These are phyloP conservation scores for Pichia phayaonensis DNA, from an alignment of 805 yeast genomes.

Conservation along the genomic window DNA sequence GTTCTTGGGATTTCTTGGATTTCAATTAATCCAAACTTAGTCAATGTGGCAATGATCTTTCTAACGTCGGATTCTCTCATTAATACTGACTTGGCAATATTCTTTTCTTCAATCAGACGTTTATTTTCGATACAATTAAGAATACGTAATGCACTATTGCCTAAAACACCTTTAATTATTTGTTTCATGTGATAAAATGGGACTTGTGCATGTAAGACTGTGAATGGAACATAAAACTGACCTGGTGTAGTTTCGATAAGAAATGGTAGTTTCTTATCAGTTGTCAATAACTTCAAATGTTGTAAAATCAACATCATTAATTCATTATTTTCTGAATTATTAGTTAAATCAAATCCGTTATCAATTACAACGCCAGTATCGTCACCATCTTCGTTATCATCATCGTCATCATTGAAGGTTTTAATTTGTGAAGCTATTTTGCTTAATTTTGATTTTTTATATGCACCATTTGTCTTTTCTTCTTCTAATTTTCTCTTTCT, in stretches of 20 bases:
- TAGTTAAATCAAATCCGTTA: conserved; percentile 8
- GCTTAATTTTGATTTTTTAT: conserved; percentile 9
- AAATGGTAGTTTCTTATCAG: conserved; percentile 47
- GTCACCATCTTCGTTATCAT: conserved; percentile 24
- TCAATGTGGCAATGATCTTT: conserved; percentile 56
- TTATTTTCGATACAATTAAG: conserved; percentile 67
- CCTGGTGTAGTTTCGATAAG: conserved; percentile 50
- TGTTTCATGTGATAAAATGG: conserved; percentile 49
- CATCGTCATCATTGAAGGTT: conserved; percentile 18
- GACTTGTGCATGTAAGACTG: conserved; percentile 38
- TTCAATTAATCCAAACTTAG: conserved; percentile 67
- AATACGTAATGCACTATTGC: conserved; percentile 61
- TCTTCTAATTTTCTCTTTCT: conserved; percentile 7
- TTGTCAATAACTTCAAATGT: conserved; percentile 63
- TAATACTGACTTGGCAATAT: conserved; percentile 65
- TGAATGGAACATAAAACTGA: conserved; percentile 55
- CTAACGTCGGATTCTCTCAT: conserved; percentile 74
- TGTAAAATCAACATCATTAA: conserved; percentile 27
- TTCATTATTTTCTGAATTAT: conserved; percentile 12
- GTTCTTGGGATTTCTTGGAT: conserved; percentile 92
- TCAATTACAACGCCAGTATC: conserved; percentile 12
- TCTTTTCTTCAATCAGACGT: conserved; percentile 77
- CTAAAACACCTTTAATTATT: conserved; percentile 52
- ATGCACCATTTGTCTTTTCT: conserved; percentile 4
- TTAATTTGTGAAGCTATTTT: conserved; percentile 4